Evolutionary conservation across 2,329 filamentous ascomycete species (phyloP).

Genomic region (Ophiostoma ips): DNA sequence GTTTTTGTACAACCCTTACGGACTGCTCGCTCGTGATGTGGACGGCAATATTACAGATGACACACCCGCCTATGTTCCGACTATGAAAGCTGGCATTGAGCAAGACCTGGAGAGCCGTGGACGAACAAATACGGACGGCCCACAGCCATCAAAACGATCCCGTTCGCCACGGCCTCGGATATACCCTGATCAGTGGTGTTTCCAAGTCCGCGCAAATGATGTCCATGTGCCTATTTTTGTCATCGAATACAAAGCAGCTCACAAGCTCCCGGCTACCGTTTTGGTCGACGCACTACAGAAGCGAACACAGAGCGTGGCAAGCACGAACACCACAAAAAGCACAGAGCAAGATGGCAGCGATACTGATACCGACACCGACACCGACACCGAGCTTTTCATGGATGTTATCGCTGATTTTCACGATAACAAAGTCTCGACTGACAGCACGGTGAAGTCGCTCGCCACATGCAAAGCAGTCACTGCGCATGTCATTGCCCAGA

Average conservation of each 20-base stretch:
- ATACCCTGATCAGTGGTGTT: conserved; percentile 3
- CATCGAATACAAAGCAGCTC: neutral
- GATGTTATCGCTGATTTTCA: neutral
- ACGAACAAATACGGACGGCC: neutral
- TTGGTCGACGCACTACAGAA: neutral
- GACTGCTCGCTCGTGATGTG: neutral
- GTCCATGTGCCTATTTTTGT: neutral
- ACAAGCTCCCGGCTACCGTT: neutral
- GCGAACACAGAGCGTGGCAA: neutral
- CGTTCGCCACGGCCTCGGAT: neutral
- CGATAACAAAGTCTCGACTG: neutral
- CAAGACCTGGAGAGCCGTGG: neutral
- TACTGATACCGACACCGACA: neutral
- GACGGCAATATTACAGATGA: neutral
- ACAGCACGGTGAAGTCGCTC: neutral
- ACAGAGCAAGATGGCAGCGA: neutral
- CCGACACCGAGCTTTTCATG: too few species aligned
- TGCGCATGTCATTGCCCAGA: neutral
- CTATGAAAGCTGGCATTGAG: neutral
- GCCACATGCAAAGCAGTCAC: neutral
- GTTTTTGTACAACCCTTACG: neutral
- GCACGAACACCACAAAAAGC: neutral
- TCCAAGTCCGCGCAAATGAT: neutral
- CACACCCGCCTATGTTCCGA: neutral
- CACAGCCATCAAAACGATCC: neutral